These are phyloP conservation scores for Boletus hoseneyae DNA, from an alignment of 1,284 basidiomycete species.

Conservation along the genomic window DNA sequence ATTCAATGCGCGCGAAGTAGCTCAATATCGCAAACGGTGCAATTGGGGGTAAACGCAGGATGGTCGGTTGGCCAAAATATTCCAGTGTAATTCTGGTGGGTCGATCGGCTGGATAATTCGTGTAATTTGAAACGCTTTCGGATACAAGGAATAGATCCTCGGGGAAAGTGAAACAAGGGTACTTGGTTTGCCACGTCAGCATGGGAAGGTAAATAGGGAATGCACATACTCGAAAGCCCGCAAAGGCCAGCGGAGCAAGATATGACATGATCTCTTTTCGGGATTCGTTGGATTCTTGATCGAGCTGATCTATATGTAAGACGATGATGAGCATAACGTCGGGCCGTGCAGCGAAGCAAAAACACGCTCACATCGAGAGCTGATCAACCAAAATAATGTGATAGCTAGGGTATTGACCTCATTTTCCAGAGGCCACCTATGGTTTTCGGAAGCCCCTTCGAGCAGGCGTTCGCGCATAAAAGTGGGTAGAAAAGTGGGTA, in stretches of 20 bases:
- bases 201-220: neutral
- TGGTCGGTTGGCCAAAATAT: slow-evolving; percentile 41
- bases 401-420: slow-evolving; percentile 45
- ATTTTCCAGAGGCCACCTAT: slow-evolving; percentile 49
- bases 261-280: slow-evolving; percentile 36
- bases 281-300: slow-evolving; percentile 35
- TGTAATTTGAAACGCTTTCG: slow-evolving; percentile 3
- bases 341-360: neutral
- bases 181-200: slow-evolving; percentile 26
- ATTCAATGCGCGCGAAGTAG: slow-evolving; percentile 45
- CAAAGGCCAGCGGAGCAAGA: slow-evolving; percentile 44
- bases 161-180: slow-evolving; percentile 31
- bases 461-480: slow-evolving; percentile 41
- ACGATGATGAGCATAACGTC: neutral
- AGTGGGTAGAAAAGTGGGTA: slow-evolving; percentile 39
- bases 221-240: slow-evolving; percentile 45
- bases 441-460: slow-evolving; percentile 34
- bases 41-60: slow-evolving; percentile 38
- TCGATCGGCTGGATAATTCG: slow-evolving; percentile 27
- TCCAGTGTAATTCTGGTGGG: slow-evolving; percentile 29
- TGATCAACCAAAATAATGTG: slow-evolving; percentile 46
- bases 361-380: slow-evolving; percentile 27
- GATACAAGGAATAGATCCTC: slow-evolving; percentile 22
- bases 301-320: slow-evolving; percentile 32
- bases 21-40: slow-evolving; percentile 44